Evolutionary conservation across 2,329 filamentous ascomycete genomes (phyloP), one percentile per base, ranked within the genome.

Genomic region (Mycosphaerella arachidis): DNA sequence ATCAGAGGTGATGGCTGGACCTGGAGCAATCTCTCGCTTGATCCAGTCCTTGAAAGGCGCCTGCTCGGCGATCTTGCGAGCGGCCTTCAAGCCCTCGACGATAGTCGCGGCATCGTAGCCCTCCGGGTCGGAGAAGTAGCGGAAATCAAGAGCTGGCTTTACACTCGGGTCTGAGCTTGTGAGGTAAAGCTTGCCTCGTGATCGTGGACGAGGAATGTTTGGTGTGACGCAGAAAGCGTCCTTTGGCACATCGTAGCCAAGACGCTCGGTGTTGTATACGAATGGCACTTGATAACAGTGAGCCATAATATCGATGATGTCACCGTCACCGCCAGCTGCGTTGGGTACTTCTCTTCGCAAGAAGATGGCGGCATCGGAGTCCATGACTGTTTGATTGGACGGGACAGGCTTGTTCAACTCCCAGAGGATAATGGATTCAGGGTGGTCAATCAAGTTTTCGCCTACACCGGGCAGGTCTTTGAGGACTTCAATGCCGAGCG

Each of bases 251-350:
- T 86, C 84, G 74, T 87, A 96, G 66, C 91, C 91, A 10, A 96
- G 82, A 45, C 79, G 86, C 57, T 83, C 79, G 1, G 91, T 96
- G 82, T 96, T 96, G 67, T 92, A 85, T 63, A 87, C 90, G 78
- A 96, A 96, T 56, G 91, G 91, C 67, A 96, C 95, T 77, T 96
- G 92, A 80, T 96, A 96, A 83, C 91, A 96, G 79, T 96, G 91
- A 89, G 94, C 94, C 92, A 96, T 96, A 70, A 95, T 78, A 72
- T 96, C 92, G 64, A 89, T 89, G 57, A 90, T 87, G 63, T 89
- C 84, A 55, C 88, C 88, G 68, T 95, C 91, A 1, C 78, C 78
- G 58, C 84, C 84, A 3, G 82, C 84, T 2, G 90, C 89, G 71
- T 92, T 86, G 68, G 84, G 80, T 13, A 81, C 73, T 75, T 95